phyloP scores from a whole-genome alignment of 768 basidiomycete genomes.

The Gloeopeniophorella convolvens region DNA sequence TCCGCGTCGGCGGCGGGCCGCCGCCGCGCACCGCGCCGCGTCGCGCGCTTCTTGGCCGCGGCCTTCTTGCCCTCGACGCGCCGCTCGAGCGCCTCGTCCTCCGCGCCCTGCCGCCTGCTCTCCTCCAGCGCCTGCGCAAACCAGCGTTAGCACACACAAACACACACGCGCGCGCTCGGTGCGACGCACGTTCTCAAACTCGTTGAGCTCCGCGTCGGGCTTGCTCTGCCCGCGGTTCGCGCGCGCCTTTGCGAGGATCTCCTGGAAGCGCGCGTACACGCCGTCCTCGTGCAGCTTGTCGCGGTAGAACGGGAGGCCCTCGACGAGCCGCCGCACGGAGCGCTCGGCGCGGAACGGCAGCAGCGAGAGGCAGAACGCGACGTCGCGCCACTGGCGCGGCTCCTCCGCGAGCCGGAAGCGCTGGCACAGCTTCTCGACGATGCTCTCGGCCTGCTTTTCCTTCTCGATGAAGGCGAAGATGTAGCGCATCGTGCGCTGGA shows the following conservation, averaged over 20 bases:
- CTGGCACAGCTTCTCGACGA: conserved; percentile 97
- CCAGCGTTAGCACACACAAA: conserved; percentile 1
- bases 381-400: conserved; percentile 94
- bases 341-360: conserved; percentile 96
- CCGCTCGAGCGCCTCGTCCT: conserved; percentile 87
- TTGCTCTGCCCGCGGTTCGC: conserved; percentile 83
- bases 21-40: conserved; percentile 39
- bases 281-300: conserved; percentile 89
- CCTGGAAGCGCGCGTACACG: conserved; percentile 77
- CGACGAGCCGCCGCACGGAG: conserved; percentile 93
- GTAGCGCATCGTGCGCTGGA: conserved; percentile 89
- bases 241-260: conserved; percentile 82
- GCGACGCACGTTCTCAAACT: conserved; percentile 74
- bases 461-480: conserved; percentile 98
- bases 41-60: conserved; percentile 68
- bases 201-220: conserved; percentile 87
- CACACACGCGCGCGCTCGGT: not conserved
- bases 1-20: conserved; percentile 6
- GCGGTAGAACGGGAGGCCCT: conserved; percentile 86
- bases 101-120: conserved; percentile 76
- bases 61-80: conserved; percentile 78
- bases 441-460: conserved; percentile 97
- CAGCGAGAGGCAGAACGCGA: conserved; percentile 90
- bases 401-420: conserved; percentile 86
- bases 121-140: conserved; percentile 70